Percentiles rank a stretch among this genome's conserved stretches.
Conservation (phyloP, 257 asterid genomes). For the Solanum habrochaites region DNA sequence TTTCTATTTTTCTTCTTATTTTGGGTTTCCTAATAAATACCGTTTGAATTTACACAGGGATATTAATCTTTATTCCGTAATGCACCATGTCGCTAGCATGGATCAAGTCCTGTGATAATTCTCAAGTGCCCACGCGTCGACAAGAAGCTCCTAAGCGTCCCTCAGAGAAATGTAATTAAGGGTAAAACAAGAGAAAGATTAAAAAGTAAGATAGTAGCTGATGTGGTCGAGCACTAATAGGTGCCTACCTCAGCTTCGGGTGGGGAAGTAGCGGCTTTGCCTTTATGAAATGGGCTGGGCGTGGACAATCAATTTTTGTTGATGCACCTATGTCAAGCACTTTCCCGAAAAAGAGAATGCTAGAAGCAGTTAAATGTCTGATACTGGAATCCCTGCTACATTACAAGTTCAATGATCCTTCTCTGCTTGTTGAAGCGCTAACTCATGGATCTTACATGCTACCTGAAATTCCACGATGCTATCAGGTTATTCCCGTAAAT, state of each 20-base stretch:
- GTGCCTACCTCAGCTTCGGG: constrained; percentile 67
- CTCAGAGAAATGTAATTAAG: constrained; percentile 22
- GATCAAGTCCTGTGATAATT: constrained; percentile 51
- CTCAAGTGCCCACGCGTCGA: constrained; percentile 11
- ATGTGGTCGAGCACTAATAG: constrained; percentile 80
- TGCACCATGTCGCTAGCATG: constrained; percentile 68
- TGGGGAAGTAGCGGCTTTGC: constrained; percentile 62
- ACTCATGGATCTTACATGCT: constrained; percentile 93
- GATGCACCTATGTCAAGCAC: constrained; percentile 25
- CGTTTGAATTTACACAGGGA: constrained; percentile 58
- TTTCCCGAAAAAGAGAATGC: constrained; percentile 34
- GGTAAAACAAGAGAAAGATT: constrained; percentile 14
- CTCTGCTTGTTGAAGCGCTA: constrained; percentile 75
- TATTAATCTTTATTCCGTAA: constrained; percentile 69
- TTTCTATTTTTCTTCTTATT: neutral
- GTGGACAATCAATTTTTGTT: constrained; percentile 28
- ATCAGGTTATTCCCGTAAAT: constrained; percentile 39
- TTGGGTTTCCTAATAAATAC: neutral
- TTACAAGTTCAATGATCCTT: constrained; percentile 47
- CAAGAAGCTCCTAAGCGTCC: constrained; percentile 25
- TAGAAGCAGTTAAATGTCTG: constrained; percentile 27
- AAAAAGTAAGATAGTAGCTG: constrained; percentile 62
- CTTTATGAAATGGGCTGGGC: constrained; percentile 84
- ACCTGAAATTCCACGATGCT: constrained; percentile 75
- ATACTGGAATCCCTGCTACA: constrained; percentile 39